Conservation (phyloP, 1,284 basidiomycete species). For the Ceraceosorus bombacis region DNA sequence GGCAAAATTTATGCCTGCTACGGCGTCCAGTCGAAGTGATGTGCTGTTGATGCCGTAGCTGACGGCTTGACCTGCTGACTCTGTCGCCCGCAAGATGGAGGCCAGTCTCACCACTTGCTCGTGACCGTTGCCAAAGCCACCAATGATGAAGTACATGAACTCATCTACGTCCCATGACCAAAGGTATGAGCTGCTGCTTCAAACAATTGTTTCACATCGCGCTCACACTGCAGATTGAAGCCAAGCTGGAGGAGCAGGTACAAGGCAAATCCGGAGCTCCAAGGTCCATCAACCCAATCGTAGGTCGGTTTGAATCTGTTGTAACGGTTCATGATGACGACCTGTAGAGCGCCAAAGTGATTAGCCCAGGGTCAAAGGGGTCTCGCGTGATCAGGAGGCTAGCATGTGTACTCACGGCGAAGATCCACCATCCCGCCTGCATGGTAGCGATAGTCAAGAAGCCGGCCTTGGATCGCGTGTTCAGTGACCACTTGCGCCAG, state of each 20-base stretch:
- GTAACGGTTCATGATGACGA: constrained; percentile 18
- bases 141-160: constrained; percentile 40
- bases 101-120: constrained; percentile 40
- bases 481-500: constrained; percentile 28
- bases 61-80: constrained; percentile 42
- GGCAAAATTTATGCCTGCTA: constrained; percentile 41
- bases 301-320: constrained; percentile 18
- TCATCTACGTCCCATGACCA: constrained; percentile 18
- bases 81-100: constrained; percentile 39
- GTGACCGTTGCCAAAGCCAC: constrained; percentile 23
- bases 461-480: constrained; percentile 28
- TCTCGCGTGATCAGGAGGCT: neutral
- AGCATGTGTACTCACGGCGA: constrained; percentile 42
- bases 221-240: constrained; percentile 25
- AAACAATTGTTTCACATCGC: neutral
- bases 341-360: neutral
- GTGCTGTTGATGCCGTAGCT: constrained; percentile 41
- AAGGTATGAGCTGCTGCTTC: constrained; percentile 5
- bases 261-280: constrained; percentile 36
- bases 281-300: constrained; percentile 41
- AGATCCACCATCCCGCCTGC: constrained; percentile 41
- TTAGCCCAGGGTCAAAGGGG: neutral
- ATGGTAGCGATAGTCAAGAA: constrained; percentile 36
- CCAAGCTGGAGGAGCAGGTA: constrained; percentile 42
- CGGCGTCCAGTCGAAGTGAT: constrained; percentile 31